Evolutionary conservation across 768 basidiomycete genomes (phyloP), one percentile per base, ranked within the genome.

Genomic region (Pleurotus salmoneostramineus): DNA sequence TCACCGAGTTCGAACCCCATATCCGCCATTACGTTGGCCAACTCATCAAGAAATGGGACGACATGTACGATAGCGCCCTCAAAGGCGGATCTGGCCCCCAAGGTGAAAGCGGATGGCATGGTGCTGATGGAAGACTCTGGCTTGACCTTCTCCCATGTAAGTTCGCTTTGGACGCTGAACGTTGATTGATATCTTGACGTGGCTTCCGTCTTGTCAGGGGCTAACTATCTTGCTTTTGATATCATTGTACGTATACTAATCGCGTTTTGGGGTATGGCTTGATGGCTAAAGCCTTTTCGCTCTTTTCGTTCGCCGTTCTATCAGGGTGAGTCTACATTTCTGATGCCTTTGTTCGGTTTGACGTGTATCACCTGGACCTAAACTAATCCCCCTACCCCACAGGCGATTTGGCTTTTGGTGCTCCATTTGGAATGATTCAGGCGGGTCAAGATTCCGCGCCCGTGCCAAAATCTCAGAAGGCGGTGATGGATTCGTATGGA

Each of bases 341-440:
- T 55, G 40, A 21, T 52, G 27, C 37, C 10, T 15, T 37, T 15
- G 37, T 40, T 11, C n/a, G 52, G 27, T n/a, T 40, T 40, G 37
- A 40, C 10, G 37, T 10, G 10, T 40, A 55, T 17, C 52, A 55
- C 43, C 21, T 37, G 8, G n/a, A 5, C 15, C 33, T 8, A 35
- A 11, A 8, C 45, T 47, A 52, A 12, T 6, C 8, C 21, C 21
- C 21, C 21, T 27, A 27, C 21, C 52, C 15, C 52, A 32, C 43
- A 62, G 61, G 61, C 50, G 91, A 94, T 68, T 80, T 94, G 11
- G 89, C 91, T 0, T 95, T 95, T 63, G 93, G 93, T 1, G 82
- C 83, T 1, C 89, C 93, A 0, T 96, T 96, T 64, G 92, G 92
- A 14, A 96, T 96, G 93, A 76, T 95, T 60, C 65, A 82, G 55